phyloP scores from a whole-genome alignment of 23 red algal genomes.

The Gracilaria gracilis region DNA sequence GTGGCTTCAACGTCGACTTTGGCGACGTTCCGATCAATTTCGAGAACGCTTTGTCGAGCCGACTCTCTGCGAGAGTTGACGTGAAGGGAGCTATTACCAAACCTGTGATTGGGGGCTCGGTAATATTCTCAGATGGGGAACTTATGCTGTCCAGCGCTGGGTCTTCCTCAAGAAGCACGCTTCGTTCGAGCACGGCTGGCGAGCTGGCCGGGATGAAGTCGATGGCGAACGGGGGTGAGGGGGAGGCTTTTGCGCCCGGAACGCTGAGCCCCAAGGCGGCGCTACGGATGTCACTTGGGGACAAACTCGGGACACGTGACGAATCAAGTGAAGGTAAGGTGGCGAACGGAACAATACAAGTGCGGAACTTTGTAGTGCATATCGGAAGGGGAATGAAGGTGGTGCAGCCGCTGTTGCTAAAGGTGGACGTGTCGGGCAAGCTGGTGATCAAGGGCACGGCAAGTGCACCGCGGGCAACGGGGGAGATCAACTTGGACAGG shows the following conservation, averaged over 20 bases:
- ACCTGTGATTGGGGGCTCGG: constrained; percentile 33
- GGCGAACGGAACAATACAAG: too few species aligned
- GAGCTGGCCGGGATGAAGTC: neutral
- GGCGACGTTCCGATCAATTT: constrained; percentile 41
- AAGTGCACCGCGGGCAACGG: neutral
- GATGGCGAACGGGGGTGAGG: neutral
- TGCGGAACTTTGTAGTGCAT: constrained; percentile 29
- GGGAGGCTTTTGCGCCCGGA: neutral
- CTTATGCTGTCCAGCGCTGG: neutral
- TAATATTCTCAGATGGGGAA: constrained; percentile 37
- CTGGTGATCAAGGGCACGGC: constrained; percentile 53
- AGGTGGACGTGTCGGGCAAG: constrained; percentile 54
- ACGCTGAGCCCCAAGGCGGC: too few species aligned
- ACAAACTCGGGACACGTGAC: too few species aligned
- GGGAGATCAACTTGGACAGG: constrained; percentile 32
- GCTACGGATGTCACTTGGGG: too few species aligned
- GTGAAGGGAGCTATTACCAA: neutral
- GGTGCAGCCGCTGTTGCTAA: constrained; percentile 76
- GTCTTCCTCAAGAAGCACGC: too few species aligned
- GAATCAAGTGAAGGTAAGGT: too few species aligned
- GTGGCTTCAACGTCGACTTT: constrained; percentile 36
- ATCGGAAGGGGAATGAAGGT: constrained; percentile 63
- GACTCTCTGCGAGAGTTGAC: neutral
- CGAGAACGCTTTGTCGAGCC: constrained; percentile 10
- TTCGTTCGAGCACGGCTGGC: neutral